Conservation (phyloP, 352 stramenopile genomes). For the Phytophthora quininea region DNA sequence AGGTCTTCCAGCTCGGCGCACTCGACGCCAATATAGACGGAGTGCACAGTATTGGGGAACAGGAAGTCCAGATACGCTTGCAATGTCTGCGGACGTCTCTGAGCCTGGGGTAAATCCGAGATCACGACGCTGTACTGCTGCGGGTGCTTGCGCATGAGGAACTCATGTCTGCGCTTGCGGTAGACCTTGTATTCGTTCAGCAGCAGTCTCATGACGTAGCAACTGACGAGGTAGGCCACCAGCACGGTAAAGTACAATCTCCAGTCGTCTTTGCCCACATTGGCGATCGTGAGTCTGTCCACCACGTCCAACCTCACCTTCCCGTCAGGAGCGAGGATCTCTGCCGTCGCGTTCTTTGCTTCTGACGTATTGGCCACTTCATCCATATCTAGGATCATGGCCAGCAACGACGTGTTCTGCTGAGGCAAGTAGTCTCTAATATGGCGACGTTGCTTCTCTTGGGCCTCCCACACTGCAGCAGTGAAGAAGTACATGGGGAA, state of each 20-base stretch:
- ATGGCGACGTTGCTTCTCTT: constrained; percentile 35
- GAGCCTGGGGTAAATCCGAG: constrained; percentile 58
- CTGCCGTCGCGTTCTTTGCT: constrained; percentile 12
- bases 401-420: constrained; percentile 5
- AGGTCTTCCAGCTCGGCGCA: constrained; percentile 62
- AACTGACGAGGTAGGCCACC: constrained; percentile 52
- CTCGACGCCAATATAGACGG: constrained; percentile 77
- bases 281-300: constrained; percentile 73
- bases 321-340: constrained; percentile 29
- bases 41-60: constrained; percentile 67
- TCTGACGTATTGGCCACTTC: constrained; percentile 10
- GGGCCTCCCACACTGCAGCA: constrained; percentile 36
- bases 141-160: constrained; percentile 56
- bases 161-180: constrained; percentile 65
- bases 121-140: constrained; percentile 83
- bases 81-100: constrained; percentile 63
- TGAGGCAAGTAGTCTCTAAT: constrained; percentile 25
- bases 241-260: constrained; percentile 68
- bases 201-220: constrained; percentile 66
- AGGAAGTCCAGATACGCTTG: constrained; percentile 70
- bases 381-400: constrained; percentile 31
- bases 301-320: constrained; percentile 60
- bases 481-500: constrained; percentile 75
- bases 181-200: constrained; percentile 64
- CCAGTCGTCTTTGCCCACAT: constrained; percentile 66